Evolutionary conservation across 1,284 basidiomycete genomes (phyloP).

Genomic region (Apiotrichum sp.): DNA sequence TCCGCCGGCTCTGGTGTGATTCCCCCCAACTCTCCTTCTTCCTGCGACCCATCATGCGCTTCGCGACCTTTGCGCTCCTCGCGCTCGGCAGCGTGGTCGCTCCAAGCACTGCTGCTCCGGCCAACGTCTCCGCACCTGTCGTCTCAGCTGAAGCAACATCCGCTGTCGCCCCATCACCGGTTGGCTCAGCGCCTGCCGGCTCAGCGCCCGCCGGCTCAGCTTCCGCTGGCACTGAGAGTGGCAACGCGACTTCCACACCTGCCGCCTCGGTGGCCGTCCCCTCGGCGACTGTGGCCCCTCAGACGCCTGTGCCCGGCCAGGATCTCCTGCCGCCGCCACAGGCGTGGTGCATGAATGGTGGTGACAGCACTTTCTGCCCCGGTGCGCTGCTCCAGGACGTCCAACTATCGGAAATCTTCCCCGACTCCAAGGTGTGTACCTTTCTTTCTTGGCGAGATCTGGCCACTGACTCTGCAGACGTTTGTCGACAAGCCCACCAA

Average conservation of each 20-base stretch:
- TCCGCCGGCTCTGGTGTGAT: too few relatives aligned
- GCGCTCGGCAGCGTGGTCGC: neutral
- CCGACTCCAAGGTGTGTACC: conserved; percentile 66
- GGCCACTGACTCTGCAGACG: conserved; percentile 19
- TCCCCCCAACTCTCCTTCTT: too few relatives aligned
- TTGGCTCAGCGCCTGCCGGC: too few relatives aligned
- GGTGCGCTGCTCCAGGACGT: conserved; percentile 76
- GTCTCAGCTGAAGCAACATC: neutral
- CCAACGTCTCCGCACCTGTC: neutral
- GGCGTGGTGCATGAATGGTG: conserved; percentile 35
- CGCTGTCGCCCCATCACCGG: too few relatives aligned
- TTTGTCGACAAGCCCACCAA: conserved; percentile 83
- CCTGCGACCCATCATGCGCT: neutral
- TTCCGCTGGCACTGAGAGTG: too few relatives aligned
- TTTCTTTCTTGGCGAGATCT: neutral
- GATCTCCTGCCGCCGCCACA: conserved; percentile 64
- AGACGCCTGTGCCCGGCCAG: conserved; percentile 60
- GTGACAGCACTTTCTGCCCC: conserved; percentile 71
- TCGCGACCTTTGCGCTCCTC: neutral
- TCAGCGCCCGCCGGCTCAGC: too few relatives aligned
- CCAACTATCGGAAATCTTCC: conserved; percentile 66
- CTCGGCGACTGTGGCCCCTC: conserved; percentile 56
- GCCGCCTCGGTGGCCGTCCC: conserved; percentile 48
- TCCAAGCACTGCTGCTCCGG: neutral
- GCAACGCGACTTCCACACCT: conserved; percentile 18